Base-by-base conservation (phyloP, 164 flowering plant species). In the Vitis rotundifolia region DNA sequence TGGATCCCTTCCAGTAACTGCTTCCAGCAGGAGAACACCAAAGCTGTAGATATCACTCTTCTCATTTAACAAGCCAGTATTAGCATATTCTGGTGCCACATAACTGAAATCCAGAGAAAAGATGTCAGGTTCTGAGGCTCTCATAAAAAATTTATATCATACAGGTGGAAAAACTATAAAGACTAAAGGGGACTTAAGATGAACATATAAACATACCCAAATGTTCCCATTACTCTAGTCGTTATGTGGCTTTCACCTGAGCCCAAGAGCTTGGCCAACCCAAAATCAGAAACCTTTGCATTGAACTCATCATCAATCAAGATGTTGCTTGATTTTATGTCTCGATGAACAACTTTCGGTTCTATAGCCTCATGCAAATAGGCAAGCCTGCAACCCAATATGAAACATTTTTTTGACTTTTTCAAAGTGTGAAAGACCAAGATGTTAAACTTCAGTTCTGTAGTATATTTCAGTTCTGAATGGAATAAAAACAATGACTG, bases 81-180 rank as follows among this genome's bases (percentile, higher is more conserved):
- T 89, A 58, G 91, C 94, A 83, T 89, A 89, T 79, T 89, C 94
- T 22, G 94, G 94, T 54, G 94, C 94, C 66, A 89, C 94, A 75
- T 89, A 89, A 50, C 94, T 89, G 83, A 75, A 75, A 72, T 55
- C 53, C 58, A 66, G 56, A 56, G 13, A 62, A 59, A 50, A 67
- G 26, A 37, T 37, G 7, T 6, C 44, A 37, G 44, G 7, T 37
- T 37, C 44, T 37, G 5, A 37, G 44, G 44, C 15, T 3, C 49
- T 56, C 11, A 72, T 29, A 53, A 22, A 22, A 22, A 22, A 22
- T 22, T 22, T 22, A 22, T 22, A 22, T 22, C 12, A 22, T 44
- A 19, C 10, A 53, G 26, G 26, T 22, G 26, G 26, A 22, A 22
- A 22, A 16, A 47, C 1, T 29, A 26, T 44, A 51, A 55, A 10